Evolutionary conservation across 2,329 filamentous ascomycete genomes (phyloP).

Genomic region (Apiospora pterosperma): DNA sequence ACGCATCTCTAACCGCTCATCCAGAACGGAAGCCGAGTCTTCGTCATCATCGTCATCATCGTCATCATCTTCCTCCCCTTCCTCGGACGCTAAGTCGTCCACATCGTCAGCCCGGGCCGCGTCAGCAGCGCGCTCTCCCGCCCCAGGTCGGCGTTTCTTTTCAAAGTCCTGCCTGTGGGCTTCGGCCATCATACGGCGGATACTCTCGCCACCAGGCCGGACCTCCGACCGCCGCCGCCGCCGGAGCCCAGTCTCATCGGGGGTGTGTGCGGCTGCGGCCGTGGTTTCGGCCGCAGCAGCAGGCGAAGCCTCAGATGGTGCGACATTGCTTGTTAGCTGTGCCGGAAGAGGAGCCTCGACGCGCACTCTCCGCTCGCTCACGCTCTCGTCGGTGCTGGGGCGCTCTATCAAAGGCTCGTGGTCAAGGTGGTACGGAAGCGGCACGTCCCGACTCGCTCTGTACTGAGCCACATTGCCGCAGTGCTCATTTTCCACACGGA

Average conservation of each 20-base stretch:
- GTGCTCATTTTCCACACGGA: slow-evolving; percentile 97
- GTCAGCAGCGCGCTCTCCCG: slow-evolving; percentile 29
- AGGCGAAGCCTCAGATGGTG: not conserved
- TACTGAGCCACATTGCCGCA: slow-evolving; percentile 88
- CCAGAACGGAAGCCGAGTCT: slow-evolving; percentile 22
- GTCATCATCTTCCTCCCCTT: slow-evolving; percentile 30
- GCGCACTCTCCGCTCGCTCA: not conserved
- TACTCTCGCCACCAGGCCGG: slow-evolving; percentile 29
- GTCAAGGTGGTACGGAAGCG: slow-evolving; percentile 70
- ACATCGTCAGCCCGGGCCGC: slow-evolving; percentile 28
- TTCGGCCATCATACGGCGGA: slow-evolving; percentile 67
- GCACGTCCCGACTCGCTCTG: slow-evolving; percentile 84
- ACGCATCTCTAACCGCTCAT: slow-evolving; percentile 22
- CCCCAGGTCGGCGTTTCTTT: slow-evolving; percentile 57
- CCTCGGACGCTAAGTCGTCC: slow-evolving; percentile 13
- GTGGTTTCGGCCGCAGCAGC: not conserved
- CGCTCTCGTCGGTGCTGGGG: slow-evolving; percentile 32
- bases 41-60: slow-evolving; percentile 29
- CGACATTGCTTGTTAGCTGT: slow-evolving; percentile 2
- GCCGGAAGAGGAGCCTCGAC: not conserved
- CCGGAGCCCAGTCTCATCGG: slow-evolving; percentile 18
- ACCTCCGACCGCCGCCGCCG: slow-evolving; percentile 17
- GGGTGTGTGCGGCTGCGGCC: slow-evolving; percentile 11
- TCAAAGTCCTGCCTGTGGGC: slow-evolving; percentile 93
- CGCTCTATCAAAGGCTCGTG: slow-evolving; percentile 42